These are phyloP conservation scores for Ligustrum vulgare DNA, from an alignment of 257 asterid genomes.

Conservation along the genomic window DNA sequence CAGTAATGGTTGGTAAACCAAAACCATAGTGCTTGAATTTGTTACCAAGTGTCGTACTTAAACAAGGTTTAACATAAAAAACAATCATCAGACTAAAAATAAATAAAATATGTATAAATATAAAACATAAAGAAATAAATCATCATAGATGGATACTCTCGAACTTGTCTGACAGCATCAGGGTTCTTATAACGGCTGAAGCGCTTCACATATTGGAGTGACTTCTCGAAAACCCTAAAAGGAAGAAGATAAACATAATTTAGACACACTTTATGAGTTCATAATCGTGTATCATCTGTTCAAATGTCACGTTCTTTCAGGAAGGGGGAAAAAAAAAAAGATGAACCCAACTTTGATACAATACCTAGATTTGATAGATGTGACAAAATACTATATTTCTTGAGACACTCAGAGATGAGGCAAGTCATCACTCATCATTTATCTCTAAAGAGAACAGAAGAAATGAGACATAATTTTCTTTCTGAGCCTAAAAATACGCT, in stretches of 20 bases:
- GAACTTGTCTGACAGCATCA: conserved; percentile 97
- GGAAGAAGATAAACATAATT: conserved; percentile 19
- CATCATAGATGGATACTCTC: conserved; percentile 78
- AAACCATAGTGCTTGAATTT: not conserved
- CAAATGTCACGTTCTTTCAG: conserved; percentile 8
- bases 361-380: not conserved
- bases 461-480: not conserved
- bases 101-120: not conserved
- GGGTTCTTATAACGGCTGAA: conserved; percentile 96
- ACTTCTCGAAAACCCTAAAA: conserved; percentile 93
- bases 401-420: not conserved
- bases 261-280: conserved; percentile 4
- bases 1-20: not conserved
- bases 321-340: not conserved
- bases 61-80: not conserved
- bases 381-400: not conserved
- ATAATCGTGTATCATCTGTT: not conserved
- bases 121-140: not conserved
- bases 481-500: not conserved
- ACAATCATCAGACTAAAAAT: conserved; percentile 2
- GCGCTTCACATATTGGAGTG: conserved; percentile 94
- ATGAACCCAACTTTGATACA: not conserved
- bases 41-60: not conserved
- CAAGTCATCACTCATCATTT: not conserved
- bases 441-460: not conserved